Conservation (phyloP, 768 basidiomycete species). For the Polyporus arcularius region DNA sequence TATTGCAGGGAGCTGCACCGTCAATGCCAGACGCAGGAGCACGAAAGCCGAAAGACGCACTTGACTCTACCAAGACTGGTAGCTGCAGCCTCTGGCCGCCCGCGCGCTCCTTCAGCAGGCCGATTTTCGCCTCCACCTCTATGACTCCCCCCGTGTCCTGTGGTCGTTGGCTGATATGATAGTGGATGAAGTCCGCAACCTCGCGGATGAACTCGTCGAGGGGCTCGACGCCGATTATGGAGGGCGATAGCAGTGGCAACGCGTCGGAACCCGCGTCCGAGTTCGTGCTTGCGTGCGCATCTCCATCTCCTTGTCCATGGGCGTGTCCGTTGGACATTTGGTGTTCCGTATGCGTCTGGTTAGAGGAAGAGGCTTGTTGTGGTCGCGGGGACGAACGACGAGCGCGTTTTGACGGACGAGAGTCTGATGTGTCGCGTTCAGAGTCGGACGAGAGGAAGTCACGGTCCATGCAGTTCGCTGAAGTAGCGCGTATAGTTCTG, state of each 20-base stretch:
- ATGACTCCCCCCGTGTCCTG: constrained; percentile 53
- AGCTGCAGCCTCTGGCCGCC: constrained; percentile 60
- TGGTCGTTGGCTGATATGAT: constrained; percentile 61
- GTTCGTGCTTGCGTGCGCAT: not conserved
- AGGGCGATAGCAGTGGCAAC: constrained; percentile 70
- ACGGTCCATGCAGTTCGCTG: constrained; percentile 24
- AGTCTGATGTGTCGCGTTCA: constrained; percentile 25
- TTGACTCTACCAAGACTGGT: constrained; percentile 82
- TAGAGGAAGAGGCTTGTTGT: too few relatives aligned
- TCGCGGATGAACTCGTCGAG: constrained; percentile 92
- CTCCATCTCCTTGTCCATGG: not conserved
- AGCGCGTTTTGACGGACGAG: constrained; percentile 39
- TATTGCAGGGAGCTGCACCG: not conserved
- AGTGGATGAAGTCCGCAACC: constrained; percentile 86
- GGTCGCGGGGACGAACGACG: constrained; percentile 31
- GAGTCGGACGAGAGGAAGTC: constrained; percentile 27
- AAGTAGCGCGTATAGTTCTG: not conserved
- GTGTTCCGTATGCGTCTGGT: not conserved
- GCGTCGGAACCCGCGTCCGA: not conserved
- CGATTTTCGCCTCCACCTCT: constrained; percentile 92
- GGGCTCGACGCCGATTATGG: constrained; percentile 87
- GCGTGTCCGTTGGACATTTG: constrained; percentile 23
- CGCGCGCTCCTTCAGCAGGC: constrained; percentile 61
- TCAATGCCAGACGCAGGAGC: not conserved
- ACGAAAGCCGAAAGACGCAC: constrained; percentile 46